These are phyloP conservation scores for Xylaria palmicola DNA, from an alignment of 495 filamentous ascomycete species.

Conservation along the genomic window DNA sequence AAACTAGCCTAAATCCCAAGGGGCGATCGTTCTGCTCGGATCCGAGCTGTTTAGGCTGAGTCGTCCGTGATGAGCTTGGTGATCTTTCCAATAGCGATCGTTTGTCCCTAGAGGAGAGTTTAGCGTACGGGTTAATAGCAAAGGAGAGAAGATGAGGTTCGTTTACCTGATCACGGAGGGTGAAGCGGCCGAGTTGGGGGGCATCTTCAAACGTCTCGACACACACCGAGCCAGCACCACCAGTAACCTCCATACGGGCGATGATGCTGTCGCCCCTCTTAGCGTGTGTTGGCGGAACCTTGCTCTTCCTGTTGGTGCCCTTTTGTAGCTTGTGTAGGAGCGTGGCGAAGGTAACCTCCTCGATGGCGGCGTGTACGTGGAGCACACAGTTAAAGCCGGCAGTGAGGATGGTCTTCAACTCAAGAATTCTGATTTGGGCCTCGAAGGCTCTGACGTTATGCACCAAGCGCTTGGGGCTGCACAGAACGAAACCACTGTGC, in stretches of 20 bases:
- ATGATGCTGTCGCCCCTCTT: slow-evolving; percentile 92
- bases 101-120: slow-evolving; percentile 67
- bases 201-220: slow-evolving; percentile 94
- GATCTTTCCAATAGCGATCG: slow-evolving; percentile 95
- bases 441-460: slow-evolving; percentile 89
- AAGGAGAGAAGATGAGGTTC: neutral
- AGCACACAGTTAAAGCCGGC: slow-evolving; percentile 84
- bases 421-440: slow-evolving; percentile 93
- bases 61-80: slow-evolving; percentile 66
- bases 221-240: slow-evolving; percentile 81
- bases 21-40: too few species aligned
- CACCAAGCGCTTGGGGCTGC: slow-evolving; percentile 85
- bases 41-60: slow-evolving; percentile 18
- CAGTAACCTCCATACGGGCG: slow-evolving; percentile 81
- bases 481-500: slow-evolving; percentile 86
- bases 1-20: too few species aligned
- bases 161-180: slow-evolving; percentile 83
- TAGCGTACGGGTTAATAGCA: slow-evolving; percentile 5
- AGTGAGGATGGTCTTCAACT: slow-evolving; percentile 88
- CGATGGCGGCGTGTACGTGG: slow-evolving; percentile 89
- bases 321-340: slow-evolving; percentile 95
- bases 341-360: slow-evolving; percentile 86
- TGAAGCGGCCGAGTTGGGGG: slow-evolving; percentile 91
- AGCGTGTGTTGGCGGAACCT: slow-evolving; percentile 86
- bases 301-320: slow-evolving; percentile 91